phyloP scores from a whole-genome alignment of 2,329 filamentous ascomycete species.

The Ophiosphaerella narmari region DNA sequence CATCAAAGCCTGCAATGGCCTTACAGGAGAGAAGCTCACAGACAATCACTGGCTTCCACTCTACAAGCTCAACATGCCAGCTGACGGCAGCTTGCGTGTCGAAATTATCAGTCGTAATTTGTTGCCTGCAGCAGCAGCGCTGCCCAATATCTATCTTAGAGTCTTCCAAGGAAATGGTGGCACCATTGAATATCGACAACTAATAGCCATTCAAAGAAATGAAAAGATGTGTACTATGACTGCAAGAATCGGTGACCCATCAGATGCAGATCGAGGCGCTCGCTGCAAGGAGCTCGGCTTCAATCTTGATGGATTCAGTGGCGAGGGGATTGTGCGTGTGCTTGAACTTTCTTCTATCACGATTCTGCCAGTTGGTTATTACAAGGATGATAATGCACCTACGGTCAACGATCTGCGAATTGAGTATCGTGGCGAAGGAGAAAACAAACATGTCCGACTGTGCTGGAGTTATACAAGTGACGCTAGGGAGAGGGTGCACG shows the following conservation, averaged over 20 bases:
- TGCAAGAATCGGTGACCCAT: not conserved
- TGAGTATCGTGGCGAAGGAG: constrained; percentile 15
- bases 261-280: not conserved
- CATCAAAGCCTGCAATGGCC: constrained; percentile 13
- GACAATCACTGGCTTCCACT: constrained; percentile 23
- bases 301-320: constrained; percentile 8
- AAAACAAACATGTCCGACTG: constrained; percentile 28
- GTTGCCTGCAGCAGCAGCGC: not conserved
- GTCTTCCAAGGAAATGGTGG: not conserved
- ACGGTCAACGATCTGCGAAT: constrained; percentile 20
- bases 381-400: not conserved
- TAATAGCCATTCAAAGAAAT: not conserved
- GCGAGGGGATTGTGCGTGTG: not conserved
- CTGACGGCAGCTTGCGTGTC: constrained; percentile 26
- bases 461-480: constrained; percentile 24
- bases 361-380: constrained; percentile 12
- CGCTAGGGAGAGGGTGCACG: not conserved
- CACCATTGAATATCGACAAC: constrained; percentile 1
- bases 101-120: constrained; percentile 13
- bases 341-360: constrained; percentile 20
- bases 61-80: constrained; percentile 42
- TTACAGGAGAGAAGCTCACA: constrained; percentile 3
- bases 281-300: constrained; percentile 35
- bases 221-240: not conserved
- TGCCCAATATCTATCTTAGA: constrained; percentile 22